A percentile compares a stretch with the other conserved stretches of the same genome.
phyloP scores from a whole-genome alignment of 345 rosid genomes.

The Gynandropsis gynandra region DNA sequence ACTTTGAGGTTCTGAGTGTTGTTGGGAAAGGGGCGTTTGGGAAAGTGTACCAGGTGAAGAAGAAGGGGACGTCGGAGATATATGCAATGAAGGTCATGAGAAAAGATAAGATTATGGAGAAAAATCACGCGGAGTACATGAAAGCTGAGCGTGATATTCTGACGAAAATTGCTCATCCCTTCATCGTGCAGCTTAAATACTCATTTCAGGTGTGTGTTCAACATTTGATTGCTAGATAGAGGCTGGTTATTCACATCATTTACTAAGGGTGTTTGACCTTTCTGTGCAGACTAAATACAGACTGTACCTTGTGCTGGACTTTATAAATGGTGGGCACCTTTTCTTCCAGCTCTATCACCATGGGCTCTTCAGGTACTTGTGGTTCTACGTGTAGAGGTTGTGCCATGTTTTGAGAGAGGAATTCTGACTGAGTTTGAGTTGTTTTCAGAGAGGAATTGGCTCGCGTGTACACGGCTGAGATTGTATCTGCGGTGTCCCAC shows the following conservation, averaged over 20 bases:
- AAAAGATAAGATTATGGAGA: conserved; percentile 88
- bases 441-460: conserved; percentile 79
- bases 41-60: conserved; percentile 87
- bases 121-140: conserved; percentile 90
- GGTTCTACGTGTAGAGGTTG: not conserved
- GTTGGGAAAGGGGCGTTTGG: conserved; percentile 98
- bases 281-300: conserved; percentile 77
- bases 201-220: conserved; percentile 63
- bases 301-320: conserved; percentile 80
- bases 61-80: conserved; percentile 70
- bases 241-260: too few species aligned
- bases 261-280: conserved; percentile 5
- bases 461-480: conserved; percentile 84
- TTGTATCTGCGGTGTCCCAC: conserved; percentile 80
- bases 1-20: conserved; percentile 80
- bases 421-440: conserved; percentile 9
- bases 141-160: conserved; percentile 91
- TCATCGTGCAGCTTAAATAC: conserved; percentile 78
- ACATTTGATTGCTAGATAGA: too few species aligned
- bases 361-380: conserved; percentile 76
- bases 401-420: not conserved
- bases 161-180: conserved; percentile 79
- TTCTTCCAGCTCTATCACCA: conserved; percentile 94
- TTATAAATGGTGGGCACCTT: conserved; percentile 92
- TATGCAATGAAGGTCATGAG: conserved; percentile 98